Conservation (phyloP, 2,329 filamentous ascomycete species). For the Neofusicoccum kwambonambiense region DNA sequence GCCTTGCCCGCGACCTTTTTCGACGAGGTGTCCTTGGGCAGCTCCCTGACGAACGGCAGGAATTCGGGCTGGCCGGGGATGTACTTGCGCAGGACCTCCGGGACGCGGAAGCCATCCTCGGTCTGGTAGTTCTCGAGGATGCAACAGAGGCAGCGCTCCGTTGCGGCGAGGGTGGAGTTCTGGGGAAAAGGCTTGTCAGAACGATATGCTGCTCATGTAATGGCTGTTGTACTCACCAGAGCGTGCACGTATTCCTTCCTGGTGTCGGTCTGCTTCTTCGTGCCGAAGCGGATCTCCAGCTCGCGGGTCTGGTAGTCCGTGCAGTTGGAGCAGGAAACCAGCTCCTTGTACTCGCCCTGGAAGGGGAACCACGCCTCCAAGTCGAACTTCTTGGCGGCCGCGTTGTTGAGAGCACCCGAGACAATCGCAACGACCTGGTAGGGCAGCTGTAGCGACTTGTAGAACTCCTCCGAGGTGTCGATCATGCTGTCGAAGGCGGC, state of each 20-base stretch:
- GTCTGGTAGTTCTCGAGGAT: slow-evolving; percentile 97
- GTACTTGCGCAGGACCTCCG: slow-evolving; percentile 54
- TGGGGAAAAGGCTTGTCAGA: not conserved
- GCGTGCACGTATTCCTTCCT: slow-evolving; percentile 95
- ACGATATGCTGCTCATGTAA: not conserved
- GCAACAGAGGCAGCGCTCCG: slow-evolving; percentile 89
- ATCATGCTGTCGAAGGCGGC: slow-evolving; percentile 95
- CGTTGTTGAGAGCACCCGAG: slow-evolving; percentile 76
- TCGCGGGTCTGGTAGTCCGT: slow-evolving; percentile 95
- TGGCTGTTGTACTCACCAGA: slow-evolving; percentile 42
- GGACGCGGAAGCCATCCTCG: slow-evolving; percentile 60
- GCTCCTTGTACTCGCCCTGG: slow-evolving; percentile 96
- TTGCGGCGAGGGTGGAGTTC: slow-evolving; percentile 83
- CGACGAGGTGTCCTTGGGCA: slow-evolving; percentile 22
- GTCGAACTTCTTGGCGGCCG: slow-evolving; percentile 80
- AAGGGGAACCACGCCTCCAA: slow-evolving; percentile 96
- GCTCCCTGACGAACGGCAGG: slow-evolving; percentile 80
- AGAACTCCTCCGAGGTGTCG: slow-evolving; percentile 86
- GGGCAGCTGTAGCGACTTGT: slow-evolving; percentile 82
- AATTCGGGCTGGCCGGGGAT: slow-evolving; percentile 88
- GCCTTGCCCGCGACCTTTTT: slow-evolving; percentile 31
- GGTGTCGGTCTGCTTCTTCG: slow-evolving; percentile 70
- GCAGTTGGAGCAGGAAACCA: slow-evolving; percentile 97
- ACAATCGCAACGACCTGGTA: slow-evolving; percentile 94
- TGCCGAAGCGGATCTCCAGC: slow-evolving; percentile 85